phyloP scores from a whole-genome alignment of 2,329 filamentous ascomycete species.

The Aaosphaeria arxii region DNA sequence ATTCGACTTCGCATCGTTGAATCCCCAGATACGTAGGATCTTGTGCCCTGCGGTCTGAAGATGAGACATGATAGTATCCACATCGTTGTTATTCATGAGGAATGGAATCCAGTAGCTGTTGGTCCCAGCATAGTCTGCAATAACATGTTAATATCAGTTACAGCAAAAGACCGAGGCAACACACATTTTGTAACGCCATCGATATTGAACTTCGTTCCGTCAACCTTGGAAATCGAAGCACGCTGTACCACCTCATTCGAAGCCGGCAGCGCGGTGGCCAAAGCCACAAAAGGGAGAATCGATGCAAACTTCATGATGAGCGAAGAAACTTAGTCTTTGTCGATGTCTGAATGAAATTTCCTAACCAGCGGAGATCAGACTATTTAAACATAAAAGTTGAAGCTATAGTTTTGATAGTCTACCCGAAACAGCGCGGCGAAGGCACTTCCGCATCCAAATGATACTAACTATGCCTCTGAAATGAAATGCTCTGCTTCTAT shows the following conservation, averaged over 20 bases:
- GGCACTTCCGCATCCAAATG: no score
- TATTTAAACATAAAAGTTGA: no score
- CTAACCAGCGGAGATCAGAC: no score
- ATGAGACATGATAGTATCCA: slow-evolving; percentile 50
- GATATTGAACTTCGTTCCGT: slow-evolving; percentile 33
- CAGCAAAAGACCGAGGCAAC: background rate
- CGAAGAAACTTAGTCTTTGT: background rate
- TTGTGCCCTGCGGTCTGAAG: slow-evolving; percentile 52
- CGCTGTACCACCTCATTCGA: slow-evolving; percentile 9
- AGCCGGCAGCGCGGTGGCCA: slow-evolving; percentile 17
- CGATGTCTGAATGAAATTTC: no score
- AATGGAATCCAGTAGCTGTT: slow-evolving; percentile 58
- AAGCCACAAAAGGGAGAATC: slow-evolving; percentile 15
- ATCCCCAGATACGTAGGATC: slow-evolving; percentile 61
- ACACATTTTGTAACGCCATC: slow-evolving; percentile 32
- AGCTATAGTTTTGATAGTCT: no score
- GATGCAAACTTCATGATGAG: slow-evolving; percentile 18
- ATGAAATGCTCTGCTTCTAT: no score
- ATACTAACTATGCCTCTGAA: no score
- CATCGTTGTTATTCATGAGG: slow-evolving; percentile 52
- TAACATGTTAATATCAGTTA: background rate
- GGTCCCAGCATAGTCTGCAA: slow-evolving; percentile 49
- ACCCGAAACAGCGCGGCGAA: no score
- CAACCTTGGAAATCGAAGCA: slow-evolving; percentile 23
- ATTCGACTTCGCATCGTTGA: slow-evolving; percentile 55